These are phyloP conservation scores for Podila epigama DNA, from an alignment of 192 early-diverging fungal genomes.

Conservation along the genomic window DNA sequence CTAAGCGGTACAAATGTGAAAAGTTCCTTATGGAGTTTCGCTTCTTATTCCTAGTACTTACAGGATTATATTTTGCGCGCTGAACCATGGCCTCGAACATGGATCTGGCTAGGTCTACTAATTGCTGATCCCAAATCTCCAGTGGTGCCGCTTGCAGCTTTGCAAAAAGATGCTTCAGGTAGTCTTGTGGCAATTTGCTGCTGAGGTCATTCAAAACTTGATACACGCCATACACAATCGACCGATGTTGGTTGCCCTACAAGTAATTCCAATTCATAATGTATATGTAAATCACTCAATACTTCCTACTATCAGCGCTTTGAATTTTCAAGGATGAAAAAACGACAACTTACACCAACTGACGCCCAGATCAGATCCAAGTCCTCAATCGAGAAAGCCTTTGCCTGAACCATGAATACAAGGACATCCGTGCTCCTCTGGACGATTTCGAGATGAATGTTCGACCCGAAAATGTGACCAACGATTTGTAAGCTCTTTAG, in stretches of 20 bases:
- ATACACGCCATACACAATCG: constrained; percentile 55
- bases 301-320: too few relatives aligned
- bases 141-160: constrained; percentile 50
- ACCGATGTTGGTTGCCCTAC: constrained; percentile 57
- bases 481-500: constrained; percentile 48
- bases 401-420: constrained; percentile 50
- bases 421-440: constrained; percentile 55
- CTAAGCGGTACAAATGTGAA: not conserved
- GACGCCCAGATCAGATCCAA: constrained; percentile 54
- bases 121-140: constrained; percentile 39
- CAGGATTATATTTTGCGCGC: constrained; percentile 29
- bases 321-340: too few relatives aligned
- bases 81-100: constrained; percentile 43
- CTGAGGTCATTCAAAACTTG: constrained; percentile 53
- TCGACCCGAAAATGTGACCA: constrained; percentile 55
- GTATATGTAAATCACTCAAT: too few relatives aligned
- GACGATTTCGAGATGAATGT: constrained; percentile 58
- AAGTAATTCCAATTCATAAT: too few relatives aligned
- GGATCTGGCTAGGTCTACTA: constrained; percentile 31
- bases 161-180: constrained; percentile 40
- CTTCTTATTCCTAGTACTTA: not conserved
- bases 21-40: not conserved
- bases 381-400: constrained; percentile 40
- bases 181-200: constrained; percentile 39
- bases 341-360: constrained; percentile 31